These are phyloP conservation scores for Leccinum variicolor DNA, from an alignment of 768 basidiomycete species.

Conservation along the genomic window DNA sequence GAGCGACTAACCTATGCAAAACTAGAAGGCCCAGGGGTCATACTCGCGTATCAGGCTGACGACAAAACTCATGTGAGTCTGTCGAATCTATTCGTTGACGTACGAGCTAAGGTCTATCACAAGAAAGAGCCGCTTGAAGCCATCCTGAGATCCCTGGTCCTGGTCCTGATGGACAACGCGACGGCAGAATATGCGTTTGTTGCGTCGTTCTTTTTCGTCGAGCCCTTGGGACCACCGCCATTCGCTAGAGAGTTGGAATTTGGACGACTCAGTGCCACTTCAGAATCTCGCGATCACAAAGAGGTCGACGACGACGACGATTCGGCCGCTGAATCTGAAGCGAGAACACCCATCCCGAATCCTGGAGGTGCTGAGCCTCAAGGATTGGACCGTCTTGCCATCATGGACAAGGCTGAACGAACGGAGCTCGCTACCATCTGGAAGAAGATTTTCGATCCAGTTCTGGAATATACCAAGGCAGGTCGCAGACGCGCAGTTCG, in stretches of 20 bases:
- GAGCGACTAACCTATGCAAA: conserved; percentile 64
- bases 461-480: conserved; percentile 81
- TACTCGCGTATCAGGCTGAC: conserved; percentile 86
- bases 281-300: conserved; percentile 43
- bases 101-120: conserved; percentile 10
- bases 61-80: conserved; percentile 79
- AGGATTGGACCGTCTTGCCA: conserved; percentile 26
- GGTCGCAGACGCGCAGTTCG: conserved; percentile 11
- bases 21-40: conserved; percentile 77
- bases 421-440: conserved; percentile 63
- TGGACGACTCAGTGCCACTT: conserved; percentile 30
- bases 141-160: conserved; percentile 75
- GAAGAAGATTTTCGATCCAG: conserved; percentile 93
- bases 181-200: conserved; percentile 90
- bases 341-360: conserved; percentile 33
- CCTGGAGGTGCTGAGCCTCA: conserved; percentile 25
- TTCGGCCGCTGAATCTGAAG: conserved; percentile 52
- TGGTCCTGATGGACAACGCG: conserved; percentile 94
- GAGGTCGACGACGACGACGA: conserved; percentile 34
- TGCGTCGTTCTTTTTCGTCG: conserved; percentile 70
- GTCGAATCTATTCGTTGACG: neutral
- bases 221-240: conserved; percentile 22
- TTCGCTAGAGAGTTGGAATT: conserved; percentile 35
- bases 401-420: conserved; percentile 57
- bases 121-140: conserved; percentile 85